Conservation (phyloP, 1,139 yeast genomes). For the Saccharomycopsis crataegensis region DNA sequence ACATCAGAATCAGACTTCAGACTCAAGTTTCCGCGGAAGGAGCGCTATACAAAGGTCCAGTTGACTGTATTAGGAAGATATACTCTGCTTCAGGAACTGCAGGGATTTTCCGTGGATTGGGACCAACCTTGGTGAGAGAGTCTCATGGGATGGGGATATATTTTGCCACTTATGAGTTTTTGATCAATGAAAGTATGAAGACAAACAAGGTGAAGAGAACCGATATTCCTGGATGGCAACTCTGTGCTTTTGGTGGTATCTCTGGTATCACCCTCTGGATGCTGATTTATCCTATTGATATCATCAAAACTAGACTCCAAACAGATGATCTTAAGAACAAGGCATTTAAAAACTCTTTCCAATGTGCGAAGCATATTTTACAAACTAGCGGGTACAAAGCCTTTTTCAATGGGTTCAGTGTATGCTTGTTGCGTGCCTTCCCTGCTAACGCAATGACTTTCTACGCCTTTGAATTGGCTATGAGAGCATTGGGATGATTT, state of each 20-base stretch:
- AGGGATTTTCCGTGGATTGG: conserved; percentile 70
- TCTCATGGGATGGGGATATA: conserved; percentile 83
- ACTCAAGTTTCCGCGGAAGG: conserved; percentile 52
- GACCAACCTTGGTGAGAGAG: conserved; percentile 78
- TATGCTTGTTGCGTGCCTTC: conserved; percentile 90
- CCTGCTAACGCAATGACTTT: conserved; percentile 97
- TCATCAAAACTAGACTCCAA: conserved; percentile 77
- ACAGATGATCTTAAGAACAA: conserved; percentile 60
- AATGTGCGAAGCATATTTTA: conserved; percentile 49
- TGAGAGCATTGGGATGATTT: conserved; percentile 37
- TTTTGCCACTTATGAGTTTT: conserved; percentile 81
- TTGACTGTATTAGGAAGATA: conserved; percentile 65
- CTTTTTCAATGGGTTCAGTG: conserved; percentile 80
- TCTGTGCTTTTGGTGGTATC: conserved; percentile 75
- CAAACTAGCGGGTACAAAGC: conserved; percentile 59
- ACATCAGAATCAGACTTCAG: conserved; percentile 82
- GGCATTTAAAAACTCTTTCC: conserved; percentile 40
- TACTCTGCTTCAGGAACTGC: conserved; percentile 43
- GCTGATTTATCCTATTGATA: conserved; percentile 75
- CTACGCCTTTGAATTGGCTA: conserved; percentile 81
- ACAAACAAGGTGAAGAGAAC: conserved; percentile 38
- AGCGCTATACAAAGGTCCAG: conserved; percentile 61
- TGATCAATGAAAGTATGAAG: conserved; percentile 56
- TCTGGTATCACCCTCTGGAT: conserved; percentile 87
- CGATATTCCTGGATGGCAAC: conserved; percentile 78